Base-by-base conservation (phyloP, 352 stramenopile species). In the Pilasporangium apinafurcum region DNA sequence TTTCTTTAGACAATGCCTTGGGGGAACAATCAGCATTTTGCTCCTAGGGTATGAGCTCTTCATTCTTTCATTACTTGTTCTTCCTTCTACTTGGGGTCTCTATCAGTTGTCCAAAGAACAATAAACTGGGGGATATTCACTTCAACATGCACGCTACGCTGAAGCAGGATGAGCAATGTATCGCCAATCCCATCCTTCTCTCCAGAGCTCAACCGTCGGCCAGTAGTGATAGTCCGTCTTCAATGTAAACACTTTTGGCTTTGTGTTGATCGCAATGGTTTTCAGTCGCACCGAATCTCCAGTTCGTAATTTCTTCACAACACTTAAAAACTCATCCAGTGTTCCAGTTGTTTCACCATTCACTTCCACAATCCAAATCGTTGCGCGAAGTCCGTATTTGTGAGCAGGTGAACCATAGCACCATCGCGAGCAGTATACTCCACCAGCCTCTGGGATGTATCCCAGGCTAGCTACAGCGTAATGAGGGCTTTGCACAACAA, bases 201-300 rank as follows among this genome's bases (percentile, higher is more conserved):
- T 65, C 24, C 56, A 67, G 25, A 96, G 62, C 61, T 96, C 81
- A 26, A 90, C 60, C 4, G 86, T 95, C 29, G 86, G 84, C 83
- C 84, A 96, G 65, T 95, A 96, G 59, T 92, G 74, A 48, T 94
- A 94, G 55, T 95, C 85, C 5, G 75, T 91, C 65, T 94, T 95
- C 18, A 96, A 63, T n/a, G 84, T 95, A 37, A 92, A 87, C 18
- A 94, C 80, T 45, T 89, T 92, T 27, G 76, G 74, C 45, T 95
- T 95, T 2, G 77, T 92, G 44, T 96, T 92, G 43, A 96, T 86
- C 29, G 81, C 84, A 44, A 95, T 86, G 5, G 82, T 95, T 60
- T 94, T 95, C 36, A 97, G 66, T 2, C 89, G 83, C 30, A 95
- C 83, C 22, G 74, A 88, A 24, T 86, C 73, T 24, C 71, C 81